Base-by-base conservation (phyloP, 2,329 filamentous ascomycete genomes). In the Cercospora sp. region DNA sequence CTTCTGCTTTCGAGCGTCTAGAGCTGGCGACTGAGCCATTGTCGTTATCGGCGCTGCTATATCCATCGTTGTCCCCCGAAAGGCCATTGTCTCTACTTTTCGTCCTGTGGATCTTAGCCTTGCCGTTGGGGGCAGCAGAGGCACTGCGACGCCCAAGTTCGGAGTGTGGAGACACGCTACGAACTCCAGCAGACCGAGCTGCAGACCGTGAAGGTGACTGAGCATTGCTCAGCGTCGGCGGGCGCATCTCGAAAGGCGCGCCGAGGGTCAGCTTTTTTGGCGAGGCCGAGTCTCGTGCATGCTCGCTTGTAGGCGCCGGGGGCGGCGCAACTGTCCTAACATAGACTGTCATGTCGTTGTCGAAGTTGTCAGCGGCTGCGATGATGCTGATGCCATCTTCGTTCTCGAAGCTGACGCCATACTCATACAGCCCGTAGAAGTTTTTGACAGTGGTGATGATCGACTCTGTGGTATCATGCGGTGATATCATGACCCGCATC, bases 401-500 rank as follows among this genome's bases (percentile, higher is more conserved):
- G 80, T 98, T 94, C 82, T 98, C 94, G 77, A 99, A 98, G 82
- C 93, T 97, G 77, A 99, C 91, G 73, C 95, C 94, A 60, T 81
- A 89, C 72, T 94, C 92, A 79, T 97, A 97, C 73, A 99, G 87
- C 69, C 95, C 95, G 79, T 97, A 98, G 83, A 98, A 98, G 84
- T 97, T 98, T 86, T 97, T 98, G 77, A 98, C 94, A 1, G 95
- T 98, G 13, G 93, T 95, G 72, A 98, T 92, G 82, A 99, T 99
- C 40, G 94, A 97, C 78, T 98, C 94, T 23, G 94, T 98, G 63
- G 92, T 94, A 83, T 99, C 95, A 80, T 98, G 94, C 58, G 92
- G 92, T 77, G 91, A 97, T 74, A 99, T 97, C 77, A 96, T 91
- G 64, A 94, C 91, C 76, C 91, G 86, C 88, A 94, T 90, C n/a